Percentiles rank a stretch among this genome's conserved stretches.
Conservation (phyloP, 148 eudicot genomes). For the Rhododendron griersonianum region DNA sequence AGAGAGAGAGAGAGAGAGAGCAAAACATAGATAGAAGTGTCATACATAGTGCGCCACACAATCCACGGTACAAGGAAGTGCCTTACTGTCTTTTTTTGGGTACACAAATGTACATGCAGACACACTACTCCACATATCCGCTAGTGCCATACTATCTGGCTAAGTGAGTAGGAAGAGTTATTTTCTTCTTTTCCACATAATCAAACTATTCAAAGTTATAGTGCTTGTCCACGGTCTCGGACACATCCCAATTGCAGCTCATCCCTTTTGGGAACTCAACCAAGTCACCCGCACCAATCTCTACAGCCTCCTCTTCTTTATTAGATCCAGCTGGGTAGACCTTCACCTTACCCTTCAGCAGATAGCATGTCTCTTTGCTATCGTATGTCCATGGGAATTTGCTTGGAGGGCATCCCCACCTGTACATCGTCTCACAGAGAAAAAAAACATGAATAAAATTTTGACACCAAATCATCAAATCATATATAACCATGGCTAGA, state of each 20-base stretch:
- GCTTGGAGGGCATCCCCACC: constrained; percentile 99
- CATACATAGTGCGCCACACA: neutral
- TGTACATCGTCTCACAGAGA: constrained; percentile 17
- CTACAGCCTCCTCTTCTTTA: constrained; percentile 63
- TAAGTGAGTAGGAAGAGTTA: neutral
- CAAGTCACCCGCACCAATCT: constrained; percentile 89
- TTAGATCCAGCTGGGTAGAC: constrained; percentile 81
- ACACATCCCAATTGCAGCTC: constrained; percentile 98
- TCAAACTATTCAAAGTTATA: constrained; percentile 53
- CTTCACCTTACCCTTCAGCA: constrained; percentile 90
- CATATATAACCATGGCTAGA: neutral
- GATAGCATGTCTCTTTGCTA: constrained; percentile 77
- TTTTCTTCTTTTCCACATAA: neutral
- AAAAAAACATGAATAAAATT: neutral
- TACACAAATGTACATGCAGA: neutral
- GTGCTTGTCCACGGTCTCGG: constrained; percentile 87
- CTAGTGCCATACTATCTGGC: neutral
- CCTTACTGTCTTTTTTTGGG: neutral
- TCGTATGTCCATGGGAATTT: constrained; percentile 98
- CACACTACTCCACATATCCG: neutral
- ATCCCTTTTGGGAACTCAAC: constrained; percentile 90
- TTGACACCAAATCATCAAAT: neutral
- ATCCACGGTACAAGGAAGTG: neutral
- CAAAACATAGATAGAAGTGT: neutral
- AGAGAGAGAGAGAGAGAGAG: neutral